These are phyloP conservation scores for Cercospora janseana DNA, from an alignment of 2,329 filamentous ascomycete genomes.

Conservation along the genomic window DNA sequence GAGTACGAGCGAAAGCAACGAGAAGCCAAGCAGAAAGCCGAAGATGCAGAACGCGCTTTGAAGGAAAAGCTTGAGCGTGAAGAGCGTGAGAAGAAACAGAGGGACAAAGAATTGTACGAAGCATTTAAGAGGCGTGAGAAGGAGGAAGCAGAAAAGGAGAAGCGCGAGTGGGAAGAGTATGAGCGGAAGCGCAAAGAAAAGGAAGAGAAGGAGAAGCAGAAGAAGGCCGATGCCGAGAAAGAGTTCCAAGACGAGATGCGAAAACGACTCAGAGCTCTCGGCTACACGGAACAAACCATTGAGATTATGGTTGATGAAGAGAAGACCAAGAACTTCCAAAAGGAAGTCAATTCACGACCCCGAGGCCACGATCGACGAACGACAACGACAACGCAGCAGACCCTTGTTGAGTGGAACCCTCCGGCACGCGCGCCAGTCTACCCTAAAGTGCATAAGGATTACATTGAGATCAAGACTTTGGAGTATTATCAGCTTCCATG, in stretches of 20 bases:
- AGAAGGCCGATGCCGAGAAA: constrained; percentile 37
- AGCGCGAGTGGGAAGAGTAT: constrained; percentile 43
- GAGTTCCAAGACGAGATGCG: constrained; percentile 48
- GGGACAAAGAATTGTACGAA: constrained; percentile 37
- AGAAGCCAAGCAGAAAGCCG: constrained; percentile 35
- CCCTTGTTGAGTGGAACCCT: constrained; percentile 14
- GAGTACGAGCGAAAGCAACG: constrained; percentile 43
- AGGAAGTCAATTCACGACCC: constrained; percentile 22
- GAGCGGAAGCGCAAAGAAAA: constrained; percentile 73
- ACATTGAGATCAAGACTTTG: constrained; percentile 48
- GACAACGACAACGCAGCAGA: constrained; percentile 9
- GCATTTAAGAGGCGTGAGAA: constrained; percentile 30
- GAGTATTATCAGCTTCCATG: constrained; percentile 50
- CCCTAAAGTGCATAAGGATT: constrained; percentile 48
- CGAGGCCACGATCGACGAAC: constrained; percentile 16
- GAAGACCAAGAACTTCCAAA: constrained; percentile 41
- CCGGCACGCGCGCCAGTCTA: constrained; percentile 41
- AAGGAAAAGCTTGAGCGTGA: constrained; percentile 42
- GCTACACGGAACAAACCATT: constrained; percentile 50
- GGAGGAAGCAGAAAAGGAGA: constrained; percentile 41
- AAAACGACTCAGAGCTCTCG: constrained; percentile 45
- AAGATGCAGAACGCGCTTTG: constrained; percentile 43
- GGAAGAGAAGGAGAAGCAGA: constrained; percentile 34
- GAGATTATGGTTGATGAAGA: constrained; percentile 50
- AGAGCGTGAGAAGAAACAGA: constrained; percentile 38